phyloP scores from a whole-genome alignment of 371 early-diverging fungal genomes.

The Rhizopus arrhizus region DNA sequence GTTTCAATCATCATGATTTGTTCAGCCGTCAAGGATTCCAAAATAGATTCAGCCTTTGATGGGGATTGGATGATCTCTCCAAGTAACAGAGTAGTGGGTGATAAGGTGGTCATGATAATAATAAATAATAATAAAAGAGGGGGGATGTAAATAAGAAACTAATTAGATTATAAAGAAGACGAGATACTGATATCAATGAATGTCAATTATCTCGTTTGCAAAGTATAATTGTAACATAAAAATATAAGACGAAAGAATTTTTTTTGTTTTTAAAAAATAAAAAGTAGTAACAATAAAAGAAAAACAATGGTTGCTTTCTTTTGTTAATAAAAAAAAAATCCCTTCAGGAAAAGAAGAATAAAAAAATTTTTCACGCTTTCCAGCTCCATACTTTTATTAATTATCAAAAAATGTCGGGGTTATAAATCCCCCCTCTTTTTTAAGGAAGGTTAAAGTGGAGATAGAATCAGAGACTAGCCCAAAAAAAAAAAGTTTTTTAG shows the following conservation, averaged over 20 bases:
- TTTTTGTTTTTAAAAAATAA: too few species aligned
- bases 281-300: not conserved
- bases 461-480: too few species aligned
- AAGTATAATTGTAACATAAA: constrained; percentile 27
- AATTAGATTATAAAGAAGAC: constrained; percentile 12
- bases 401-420: not conserved
- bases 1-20: constrained; percentile 45
- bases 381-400: too few species aligned
- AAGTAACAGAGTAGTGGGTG: constrained; percentile 25
- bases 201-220: constrained; percentile 29
- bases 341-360: not conserved
- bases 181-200: constrained; percentile 28
- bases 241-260: constrained; percentile 20
- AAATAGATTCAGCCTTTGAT: constrained; percentile 39
- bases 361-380: not conserved
- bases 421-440: too few species aligned
- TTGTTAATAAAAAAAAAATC: constrained; percentile 1
- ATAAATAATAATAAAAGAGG: constrained; percentile 9
- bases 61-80: constrained; percentile 45
- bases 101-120: constrained; percentile 6
- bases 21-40: constrained; percentile 40
- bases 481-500: too few species aligned
- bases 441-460: too few species aligned
- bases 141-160: constrained; percentile 8
- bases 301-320: not conserved